phyloP scores from a whole-genome alignment of 202 grass and related monocot species.

The Panicum hallii region DNA sequence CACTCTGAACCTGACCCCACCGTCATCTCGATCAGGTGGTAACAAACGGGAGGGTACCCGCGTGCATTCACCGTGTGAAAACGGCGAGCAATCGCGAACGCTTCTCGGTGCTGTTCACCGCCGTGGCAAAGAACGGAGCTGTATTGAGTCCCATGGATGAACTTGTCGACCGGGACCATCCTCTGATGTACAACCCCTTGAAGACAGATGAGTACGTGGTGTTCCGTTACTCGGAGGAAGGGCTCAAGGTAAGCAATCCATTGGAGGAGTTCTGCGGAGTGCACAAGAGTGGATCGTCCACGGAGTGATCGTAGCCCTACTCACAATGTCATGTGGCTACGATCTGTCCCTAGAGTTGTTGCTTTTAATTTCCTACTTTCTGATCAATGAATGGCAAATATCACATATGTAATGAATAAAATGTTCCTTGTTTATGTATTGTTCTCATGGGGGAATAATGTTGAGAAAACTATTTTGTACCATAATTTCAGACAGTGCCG shows the following conservation, averaged over 20 bases:
- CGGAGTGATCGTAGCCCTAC: not conserved
- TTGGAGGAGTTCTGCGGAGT: not conserved
- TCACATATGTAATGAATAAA: too few relatives aligned
- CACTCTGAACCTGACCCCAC: too few relatives aligned
- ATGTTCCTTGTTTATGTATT: too few relatives aligned
- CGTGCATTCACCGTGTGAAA: slow-evolving; percentile 47
- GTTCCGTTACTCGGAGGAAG: not conserved
- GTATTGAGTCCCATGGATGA: not conserved
- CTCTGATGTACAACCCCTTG: not conserved
- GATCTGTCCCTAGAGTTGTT: too few relatives aligned
- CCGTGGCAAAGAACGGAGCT: not conserved
- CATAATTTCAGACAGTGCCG: too few relatives aligned
- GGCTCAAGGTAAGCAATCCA: not conserved
- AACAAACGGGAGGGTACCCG: slow-evolving; percentile 53
- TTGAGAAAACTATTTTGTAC: too few relatives aligned
- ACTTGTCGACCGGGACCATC: not conserved
- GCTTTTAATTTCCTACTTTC: too few relatives aligned
- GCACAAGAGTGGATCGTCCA: not conserved
- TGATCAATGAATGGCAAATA: too few relatives aligned
- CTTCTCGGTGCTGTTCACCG: slow-evolving; percentile 35
- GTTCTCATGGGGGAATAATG: too few relatives aligned
- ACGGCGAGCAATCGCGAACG: slow-evolving; percentile 41
- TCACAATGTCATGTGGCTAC: too few relatives aligned
- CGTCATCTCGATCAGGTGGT: slow-evolving; percentile 1
- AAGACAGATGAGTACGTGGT: not conserved